Evolutionary conservation across 495 filamentous ascomycete species (phyloP).

Genomic region (Lasiosphaeris hirsuta): DNA sequence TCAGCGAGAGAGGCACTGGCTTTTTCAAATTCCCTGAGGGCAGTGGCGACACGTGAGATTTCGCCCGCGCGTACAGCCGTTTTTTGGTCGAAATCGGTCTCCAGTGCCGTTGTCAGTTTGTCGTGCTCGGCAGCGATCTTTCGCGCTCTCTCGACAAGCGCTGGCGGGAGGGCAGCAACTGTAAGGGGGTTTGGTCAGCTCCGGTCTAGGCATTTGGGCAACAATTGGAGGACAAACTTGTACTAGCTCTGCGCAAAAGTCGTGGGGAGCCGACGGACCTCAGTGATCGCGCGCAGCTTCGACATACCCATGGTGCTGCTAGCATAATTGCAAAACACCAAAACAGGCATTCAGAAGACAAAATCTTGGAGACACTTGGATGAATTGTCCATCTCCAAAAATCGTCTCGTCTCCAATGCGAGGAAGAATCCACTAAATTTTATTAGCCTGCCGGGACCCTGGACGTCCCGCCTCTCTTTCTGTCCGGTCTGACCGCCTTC

Average conservation of each 20-base stretch:
- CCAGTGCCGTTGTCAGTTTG: constrained; percentile 59
- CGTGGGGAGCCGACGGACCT: constrained; percentile 31
- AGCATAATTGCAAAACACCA: constrained; percentile 41
- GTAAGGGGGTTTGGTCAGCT: constrained; percentile 1
- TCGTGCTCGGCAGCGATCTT: constrained; percentile 45
- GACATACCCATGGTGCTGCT: constrained; percentile 53
- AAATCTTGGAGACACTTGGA: background rate
- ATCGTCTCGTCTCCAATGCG: background rate
- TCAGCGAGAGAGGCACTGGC: constrained; percentile 54
- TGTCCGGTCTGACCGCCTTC: constrained; percentile 7
- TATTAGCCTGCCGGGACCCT: constrained; percentile 15
- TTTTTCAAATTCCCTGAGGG: constrained; percentile 67
- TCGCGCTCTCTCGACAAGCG: constrained; percentile 42
- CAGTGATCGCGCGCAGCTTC: constrained; percentile 45
- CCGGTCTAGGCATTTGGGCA: background rate
- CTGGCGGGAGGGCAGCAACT: constrained; percentile 27
- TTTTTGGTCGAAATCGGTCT: constrained; percentile 64
- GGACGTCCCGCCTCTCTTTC: background rate
- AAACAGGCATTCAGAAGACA: background rate
- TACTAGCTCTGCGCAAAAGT: constrained; percentile 44
- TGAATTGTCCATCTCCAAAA: constrained; percentile 3
- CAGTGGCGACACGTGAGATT: constrained; percentile 60
- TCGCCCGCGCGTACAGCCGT: constrained; percentile 77
- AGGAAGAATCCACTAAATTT: constrained; percentile 1
- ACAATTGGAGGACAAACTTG: constrained; percentile 28